Conservation (phyloP, 768 basidiomycete species). For the Pulveroboletus ravenelii region DNA sequence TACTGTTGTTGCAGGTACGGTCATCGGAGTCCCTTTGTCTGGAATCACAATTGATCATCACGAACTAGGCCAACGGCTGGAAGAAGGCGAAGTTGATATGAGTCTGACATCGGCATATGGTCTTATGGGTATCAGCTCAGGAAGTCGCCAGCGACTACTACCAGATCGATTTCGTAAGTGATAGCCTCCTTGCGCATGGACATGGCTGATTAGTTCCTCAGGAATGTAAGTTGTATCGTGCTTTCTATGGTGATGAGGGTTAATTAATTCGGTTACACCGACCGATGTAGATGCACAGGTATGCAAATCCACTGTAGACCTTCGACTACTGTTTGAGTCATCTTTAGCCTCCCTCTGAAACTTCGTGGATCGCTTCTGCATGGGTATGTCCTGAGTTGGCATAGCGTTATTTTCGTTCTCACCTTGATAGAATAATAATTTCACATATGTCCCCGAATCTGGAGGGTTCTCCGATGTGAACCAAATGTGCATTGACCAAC, state of each 20-base stretch:
- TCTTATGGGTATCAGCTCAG: constrained; percentile 45
- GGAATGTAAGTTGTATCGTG: constrained; percentile 26
- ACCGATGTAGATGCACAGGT: constrained; percentile 26
- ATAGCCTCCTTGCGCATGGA: neutral
- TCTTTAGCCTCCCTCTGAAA: constrained; percentile 57
- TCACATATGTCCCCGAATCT: constrained; percentile 45
- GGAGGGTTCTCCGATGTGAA: constrained; percentile 59
- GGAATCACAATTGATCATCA: constrained; percentile 35
- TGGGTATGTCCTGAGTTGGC: constrained; percentile 40
- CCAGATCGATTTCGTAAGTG: constrained; percentile 37
- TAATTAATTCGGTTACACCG: constrained; percentile 1
- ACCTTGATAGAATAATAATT: constrained; percentile 51
- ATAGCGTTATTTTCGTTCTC: neutral
- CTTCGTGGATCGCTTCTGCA: constrained; percentile 58
- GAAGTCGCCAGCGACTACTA: constrained; percentile 56
- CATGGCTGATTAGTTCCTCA: constrained; percentile 8
- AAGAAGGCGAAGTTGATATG: constrained; percentile 41
- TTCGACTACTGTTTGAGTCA: constrained; percentile 20
- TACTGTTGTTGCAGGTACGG: constrained; percentile 47
- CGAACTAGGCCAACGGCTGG: constrained; percentile 11
- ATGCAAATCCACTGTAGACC: neutral
- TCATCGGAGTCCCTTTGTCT: neutral
- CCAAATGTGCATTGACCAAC: constrained; percentile 51
- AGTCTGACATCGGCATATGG: constrained; percentile 52
- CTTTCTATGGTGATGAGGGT: neutral